A percentile compares a stretch with the other conserved stretches of the same genome.
Evolutionary conservation across 2,329 filamentous ascomycete species (phyloP).

Genomic region (Calonectria fujianensis): DNA sequence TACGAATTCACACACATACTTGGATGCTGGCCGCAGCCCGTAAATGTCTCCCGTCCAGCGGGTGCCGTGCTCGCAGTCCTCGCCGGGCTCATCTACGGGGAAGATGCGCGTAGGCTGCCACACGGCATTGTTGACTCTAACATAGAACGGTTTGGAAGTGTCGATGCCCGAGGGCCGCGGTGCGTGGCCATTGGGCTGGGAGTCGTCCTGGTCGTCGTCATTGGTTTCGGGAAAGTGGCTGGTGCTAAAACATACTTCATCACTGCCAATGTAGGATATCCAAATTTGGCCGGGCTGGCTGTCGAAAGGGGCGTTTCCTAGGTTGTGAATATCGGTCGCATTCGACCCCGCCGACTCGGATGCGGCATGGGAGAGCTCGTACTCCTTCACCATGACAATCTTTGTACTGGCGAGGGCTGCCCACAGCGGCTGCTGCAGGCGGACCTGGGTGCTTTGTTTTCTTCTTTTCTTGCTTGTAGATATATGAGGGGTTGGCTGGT

Average conservation of each 20-base stretch:
- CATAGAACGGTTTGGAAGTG: constrained; percentile 84
- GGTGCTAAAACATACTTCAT: constrained; percentile 85
- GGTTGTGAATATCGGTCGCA: constrained; percentile 84
- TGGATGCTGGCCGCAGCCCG: constrained; percentile 81
- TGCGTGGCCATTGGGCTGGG: constrained; percentile 55
- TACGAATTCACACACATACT: constrained; percentile 87
- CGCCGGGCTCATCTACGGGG: constrained; percentile 62
- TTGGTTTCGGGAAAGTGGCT: constrained; percentile 75
- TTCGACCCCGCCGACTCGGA: constrained; percentile 84
- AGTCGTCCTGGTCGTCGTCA: constrained; percentile 62
- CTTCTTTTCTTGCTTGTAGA: constrained; percentile 85
- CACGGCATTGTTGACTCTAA: constrained; percentile 84
- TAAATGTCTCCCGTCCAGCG: constrained; percentile 84
- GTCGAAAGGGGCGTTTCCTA: constrained; percentile 85
- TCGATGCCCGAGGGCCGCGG: constrained; percentile 73
- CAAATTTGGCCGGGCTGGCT: constrained; percentile 83
- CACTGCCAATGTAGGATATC: constrained; percentile 86
- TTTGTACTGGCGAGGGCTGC: constrained; percentile 96
- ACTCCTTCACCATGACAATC: constrained; percentile 95
- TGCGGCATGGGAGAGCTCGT: constrained; percentile 86
- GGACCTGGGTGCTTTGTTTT: constrained; percentile 92
- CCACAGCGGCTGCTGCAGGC: constrained; percentile 94
- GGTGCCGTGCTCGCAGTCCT: constrained; percentile 63
- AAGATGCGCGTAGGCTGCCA: constrained; percentile 87
- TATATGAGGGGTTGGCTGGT: constrained; percentile 64